Evolutionary conservation across 371 early-diverging fungal genomes (phyloP).

Genomic region (Lichtheimia ornata): DNA sequence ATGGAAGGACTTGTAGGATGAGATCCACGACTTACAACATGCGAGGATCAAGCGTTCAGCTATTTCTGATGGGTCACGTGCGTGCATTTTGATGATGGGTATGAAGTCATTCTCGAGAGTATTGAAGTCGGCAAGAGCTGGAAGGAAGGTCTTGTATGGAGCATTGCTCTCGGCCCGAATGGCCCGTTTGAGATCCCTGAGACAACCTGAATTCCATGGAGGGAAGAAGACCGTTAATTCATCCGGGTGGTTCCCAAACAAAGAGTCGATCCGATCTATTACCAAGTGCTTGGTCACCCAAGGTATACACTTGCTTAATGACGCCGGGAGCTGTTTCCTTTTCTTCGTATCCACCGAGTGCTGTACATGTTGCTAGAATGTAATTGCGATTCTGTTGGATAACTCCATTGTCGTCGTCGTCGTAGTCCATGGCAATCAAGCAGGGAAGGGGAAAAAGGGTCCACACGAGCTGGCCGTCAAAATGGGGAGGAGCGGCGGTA

Average conservation of each 20-base stretch:
- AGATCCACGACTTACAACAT: slow-evolving; percentile 45
- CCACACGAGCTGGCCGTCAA: no score
- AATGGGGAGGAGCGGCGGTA: no score
- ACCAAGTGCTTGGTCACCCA: slow-evolving; percentile 84
- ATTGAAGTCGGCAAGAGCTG: slow-evolving; percentile 72
- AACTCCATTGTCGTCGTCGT: slow-evolving; percentile 18
- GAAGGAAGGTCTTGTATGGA: slow-evolving; percentile 61
- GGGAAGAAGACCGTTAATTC: no score
- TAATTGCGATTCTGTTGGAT: slow-evolving; percentile 21
- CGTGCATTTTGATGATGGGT: slow-evolving; percentile 70
- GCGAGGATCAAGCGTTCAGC: slow-evolving; percentile 58
- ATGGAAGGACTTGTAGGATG: neutral
- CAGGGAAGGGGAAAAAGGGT: neutral
- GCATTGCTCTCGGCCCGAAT: slow-evolving; percentile 70
- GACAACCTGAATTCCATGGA: slow-evolving; percentile 19
- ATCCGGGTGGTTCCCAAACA: no score
- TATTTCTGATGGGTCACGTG: slow-evolving; percentile 40
- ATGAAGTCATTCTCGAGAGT: slow-evolving; percentile 76
- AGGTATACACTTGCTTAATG: slow-evolving; percentile 58
- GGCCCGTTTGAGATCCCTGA: slow-evolving; percentile 59
- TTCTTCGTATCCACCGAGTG: slow-evolving; percentile 80
- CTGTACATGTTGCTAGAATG: slow-evolving; percentile 76
- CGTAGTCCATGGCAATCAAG: slow-evolving; percentile 27
- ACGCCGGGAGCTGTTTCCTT: slow-evolving; percentile 33
- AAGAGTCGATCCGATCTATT: slow-evolving; percentile 4